Evolutionary conservation across 345 rosid species (phyloP).

Genomic region (Pseudoturritis turrita): DNA sequence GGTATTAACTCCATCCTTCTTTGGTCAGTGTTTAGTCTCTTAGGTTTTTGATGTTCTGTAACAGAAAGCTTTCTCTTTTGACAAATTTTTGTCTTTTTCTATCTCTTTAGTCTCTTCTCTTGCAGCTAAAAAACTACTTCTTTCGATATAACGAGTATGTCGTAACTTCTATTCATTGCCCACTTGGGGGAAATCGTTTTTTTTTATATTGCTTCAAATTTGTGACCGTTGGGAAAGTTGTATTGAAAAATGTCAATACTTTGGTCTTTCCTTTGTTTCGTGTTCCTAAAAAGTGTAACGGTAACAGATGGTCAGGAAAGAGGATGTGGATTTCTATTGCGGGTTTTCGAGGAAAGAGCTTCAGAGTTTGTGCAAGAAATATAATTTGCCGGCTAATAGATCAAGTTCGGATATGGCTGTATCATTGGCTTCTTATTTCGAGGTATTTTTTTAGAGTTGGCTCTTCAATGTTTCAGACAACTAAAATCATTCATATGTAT

Average conservation of each 20-base stretch:
- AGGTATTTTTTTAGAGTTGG: conserved; percentile 23
- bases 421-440: conserved; percentile 43
- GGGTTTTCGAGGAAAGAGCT: conserved; percentile 70
- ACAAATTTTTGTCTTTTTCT: neutral
- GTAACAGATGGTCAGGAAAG: conserved; percentile 46
- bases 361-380: conserved; percentile 63
- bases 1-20: neutral
- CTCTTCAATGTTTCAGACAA: neutral
- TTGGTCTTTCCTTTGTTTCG: neutral
- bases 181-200: neutral
- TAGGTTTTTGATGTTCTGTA: conserved; percentile 21
- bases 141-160: neutral
- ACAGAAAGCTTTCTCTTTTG: conserved; percentile 8
- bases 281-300: neutral
- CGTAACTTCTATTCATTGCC: neutral
- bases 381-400: conserved; percentile 66
- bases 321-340: conserved; percentile 36
- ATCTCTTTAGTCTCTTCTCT: neutral
- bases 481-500: neutral
- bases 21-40: neutral
- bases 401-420: conserved; percentile 62
- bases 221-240: conserved; percentile 26
- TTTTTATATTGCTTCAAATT: conserved; percentile 9
- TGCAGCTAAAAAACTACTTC: neutral
- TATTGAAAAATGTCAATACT: neutral